Evolutionary conservation across 2,329 filamentous ascomycete species (phyloP).

Genomic region (Colletotrichum sojae): DNA sequence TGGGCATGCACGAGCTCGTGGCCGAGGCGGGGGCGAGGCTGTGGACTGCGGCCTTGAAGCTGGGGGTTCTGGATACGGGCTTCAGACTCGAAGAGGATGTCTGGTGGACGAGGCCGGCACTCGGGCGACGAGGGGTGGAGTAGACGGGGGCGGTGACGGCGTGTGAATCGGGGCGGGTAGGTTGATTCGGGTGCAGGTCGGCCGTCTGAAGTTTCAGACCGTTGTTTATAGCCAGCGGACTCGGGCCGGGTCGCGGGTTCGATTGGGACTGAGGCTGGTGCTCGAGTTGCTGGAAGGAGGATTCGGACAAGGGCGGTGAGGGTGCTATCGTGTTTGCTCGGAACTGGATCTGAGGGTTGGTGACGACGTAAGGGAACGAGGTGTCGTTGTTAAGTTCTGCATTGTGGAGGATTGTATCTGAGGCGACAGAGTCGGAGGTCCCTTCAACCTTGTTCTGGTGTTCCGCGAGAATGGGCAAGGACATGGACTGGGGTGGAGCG

Average conservation of each 20-base stretch:
- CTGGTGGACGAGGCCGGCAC: slow-evolving; percentile 53
- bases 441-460: slow-evolving; percentile 38
- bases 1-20: slow-evolving; percentile 78
- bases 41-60: slow-evolving; percentile 69
- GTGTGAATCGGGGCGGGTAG: slow-evolving; percentile 46
- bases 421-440: slow-evolving; percentile 36
- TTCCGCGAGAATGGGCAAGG: slow-evolving; percentile 35
- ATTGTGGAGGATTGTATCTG: slow-evolving; percentile 38
- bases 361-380: slow-evolving; percentile 40
- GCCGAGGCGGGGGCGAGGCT: slow-evolving; percentile 66
- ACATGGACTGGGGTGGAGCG: slow-evolving; percentile 40
- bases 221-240: slow-evolving; percentile 38
- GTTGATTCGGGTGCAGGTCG: slow-evolving; percentile 43
- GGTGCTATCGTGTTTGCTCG: slow-evolving; percentile 57
- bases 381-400: slow-evolving; percentile 38
- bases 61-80: slow-evolving; percentile 72
- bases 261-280: slow-evolving; percentile 26
- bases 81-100: slow-evolving; percentile 62
- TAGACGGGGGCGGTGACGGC: slow-evolving; percentile 51
- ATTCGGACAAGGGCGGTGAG: slow-evolving; percentile 49
- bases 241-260: slow-evolving; percentile 23
- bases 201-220: slow-evolving; percentile 58
- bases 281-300: slow-evolving; percentile 39
- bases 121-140: slow-evolving; percentile 46
- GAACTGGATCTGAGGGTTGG: slow-evolving; percentile 50